Evolutionary conservation across 352 stramenopile genomes (phyloP).

Genomic region (Globisporangium emineosum): DNA sequence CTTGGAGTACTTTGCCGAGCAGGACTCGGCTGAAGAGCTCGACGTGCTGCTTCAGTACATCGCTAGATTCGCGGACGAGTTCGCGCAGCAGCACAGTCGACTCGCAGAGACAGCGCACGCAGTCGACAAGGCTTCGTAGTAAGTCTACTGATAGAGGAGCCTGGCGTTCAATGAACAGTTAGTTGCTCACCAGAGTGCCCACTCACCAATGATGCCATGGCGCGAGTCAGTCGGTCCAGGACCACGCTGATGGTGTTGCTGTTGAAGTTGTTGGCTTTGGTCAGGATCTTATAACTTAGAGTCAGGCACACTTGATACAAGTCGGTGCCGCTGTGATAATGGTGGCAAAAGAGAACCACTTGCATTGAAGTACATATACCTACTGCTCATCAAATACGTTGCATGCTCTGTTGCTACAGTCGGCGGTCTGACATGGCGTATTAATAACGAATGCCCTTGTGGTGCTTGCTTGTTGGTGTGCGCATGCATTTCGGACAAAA

Average conservation of each 20-base stretch:
- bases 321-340: no score
- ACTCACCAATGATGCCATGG: not conserved
- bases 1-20: conserved; percentile 76
- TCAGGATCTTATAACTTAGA: no score
- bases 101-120: not conserved
- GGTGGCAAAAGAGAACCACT: no score
- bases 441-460: no score
- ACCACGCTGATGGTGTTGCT: no score
- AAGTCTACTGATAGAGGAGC: not conserved
- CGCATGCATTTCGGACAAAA: not conserved
- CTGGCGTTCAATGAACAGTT: not conserved
- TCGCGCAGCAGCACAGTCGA: conserved; percentile 36
- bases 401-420: no score
- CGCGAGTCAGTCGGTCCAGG: not conserved
- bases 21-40: conserved; percentile 55
- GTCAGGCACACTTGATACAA: no score
- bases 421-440: no score
- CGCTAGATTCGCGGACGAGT: conserved; percentile 59
- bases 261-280: no score
- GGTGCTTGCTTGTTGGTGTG: no score
- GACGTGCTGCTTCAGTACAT: conserved; percentile 67
- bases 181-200: not conserved
- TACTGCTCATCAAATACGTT: no score
- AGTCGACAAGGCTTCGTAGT: not conserved
- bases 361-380: no score